Evolutionary conservation across 108 stramenopile genomes (phyloP).

Genomic region (Pelagomonas calceolata): DNA sequence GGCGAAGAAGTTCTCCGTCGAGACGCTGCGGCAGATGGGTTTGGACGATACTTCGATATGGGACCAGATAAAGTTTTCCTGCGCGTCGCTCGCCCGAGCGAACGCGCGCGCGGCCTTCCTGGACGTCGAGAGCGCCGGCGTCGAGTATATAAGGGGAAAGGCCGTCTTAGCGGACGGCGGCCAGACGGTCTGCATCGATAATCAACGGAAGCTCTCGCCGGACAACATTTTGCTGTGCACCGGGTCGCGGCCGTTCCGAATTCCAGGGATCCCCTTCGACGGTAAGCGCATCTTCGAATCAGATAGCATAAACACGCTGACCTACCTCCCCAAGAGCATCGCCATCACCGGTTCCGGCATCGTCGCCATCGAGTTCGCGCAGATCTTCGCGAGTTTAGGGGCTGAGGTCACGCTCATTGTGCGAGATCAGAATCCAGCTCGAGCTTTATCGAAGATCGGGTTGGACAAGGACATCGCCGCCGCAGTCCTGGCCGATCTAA

Average conservation of each 20-base stretch:
- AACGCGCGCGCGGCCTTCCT: constrained; percentile 53
- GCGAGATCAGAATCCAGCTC: constrained; percentile 49
- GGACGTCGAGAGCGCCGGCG: constrained; percentile 50
- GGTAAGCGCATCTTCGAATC: constrained; percentile 58
- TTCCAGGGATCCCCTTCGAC: constrained; percentile 60
- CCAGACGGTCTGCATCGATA: constrained; percentile 22
- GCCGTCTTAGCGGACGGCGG: constrained; percentile 38
- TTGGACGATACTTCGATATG: constrained; percentile 60
- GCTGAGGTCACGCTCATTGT: constrained; percentile 63
- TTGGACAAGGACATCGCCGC: constrained; percentile 58
- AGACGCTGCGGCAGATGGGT: constrained; percentile 56
- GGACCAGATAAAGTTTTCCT: constrained; percentile 58
- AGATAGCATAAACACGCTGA: constrained; percentile 54
- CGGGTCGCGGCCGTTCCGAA: constrained; percentile 57
- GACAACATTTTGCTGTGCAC: constrained; percentile 53
- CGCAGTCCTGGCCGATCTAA: constrained; percentile 33
- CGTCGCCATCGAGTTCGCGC: constrained; percentile 70
- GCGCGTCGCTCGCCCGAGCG: constrained; percentile 53
- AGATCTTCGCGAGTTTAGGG: constrained; percentile 63
- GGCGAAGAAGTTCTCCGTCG: constrained; percentile 55
- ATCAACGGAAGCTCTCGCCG: constrained; percentile 22
- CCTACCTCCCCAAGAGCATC: constrained; percentile 52
- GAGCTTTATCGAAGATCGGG: constrained; percentile 41
- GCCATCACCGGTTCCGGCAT: constrained; percentile 63
- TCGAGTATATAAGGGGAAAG: constrained; percentile 46